Evolutionary conservation across 2,329 filamentous ascomycete species (phyloP).

Genomic region (Incumbomyces delicatus): DNA sequence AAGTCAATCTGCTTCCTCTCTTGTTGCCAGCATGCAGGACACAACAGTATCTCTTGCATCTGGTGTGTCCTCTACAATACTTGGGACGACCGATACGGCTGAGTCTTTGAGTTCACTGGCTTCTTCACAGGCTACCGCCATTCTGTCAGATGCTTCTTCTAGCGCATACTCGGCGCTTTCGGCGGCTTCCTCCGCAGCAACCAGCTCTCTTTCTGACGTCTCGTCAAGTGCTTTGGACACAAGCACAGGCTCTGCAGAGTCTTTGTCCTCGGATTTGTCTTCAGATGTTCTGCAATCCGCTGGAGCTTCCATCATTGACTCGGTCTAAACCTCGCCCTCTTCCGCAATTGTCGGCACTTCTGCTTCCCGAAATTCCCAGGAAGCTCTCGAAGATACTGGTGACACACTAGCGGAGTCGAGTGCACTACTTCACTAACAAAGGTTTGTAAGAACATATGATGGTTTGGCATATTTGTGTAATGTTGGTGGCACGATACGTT

Average conservation of each 20-base stretch:
- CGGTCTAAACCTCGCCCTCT: conserved; percentile 10
- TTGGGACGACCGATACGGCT: conserved; percentile 18
- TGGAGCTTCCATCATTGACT: conserved; percentile 8
- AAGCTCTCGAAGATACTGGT: conserved; percentile 1
- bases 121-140: conserved; percentile 21
- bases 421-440: background rate
- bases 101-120: conserved; percentile 29
- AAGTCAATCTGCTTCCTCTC: conserved; percentile 5
- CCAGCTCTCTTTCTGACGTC: background rate
- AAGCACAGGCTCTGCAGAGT: conserved; percentile 15
- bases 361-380: background rate
- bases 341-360: conserved; percentile 6
- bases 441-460: background rate
- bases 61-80: conserved; percentile 19
- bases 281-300: conserved; percentile 6
- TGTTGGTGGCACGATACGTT: background rate
- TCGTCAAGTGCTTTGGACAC: conserved; percentile 8
- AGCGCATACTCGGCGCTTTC: conserved; percentile 8
- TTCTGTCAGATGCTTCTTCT: conserved; percentile 14
- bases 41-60: conserved; percentile 19
- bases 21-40: background rate
- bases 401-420: background rate
- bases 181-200: background rate
- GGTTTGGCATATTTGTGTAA: background rate
- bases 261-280: conserved; percentile 21